phyloP scores from a whole-genome alignment of 192 early-diverging fungal species.

The Coemansia sp. region DNA sequence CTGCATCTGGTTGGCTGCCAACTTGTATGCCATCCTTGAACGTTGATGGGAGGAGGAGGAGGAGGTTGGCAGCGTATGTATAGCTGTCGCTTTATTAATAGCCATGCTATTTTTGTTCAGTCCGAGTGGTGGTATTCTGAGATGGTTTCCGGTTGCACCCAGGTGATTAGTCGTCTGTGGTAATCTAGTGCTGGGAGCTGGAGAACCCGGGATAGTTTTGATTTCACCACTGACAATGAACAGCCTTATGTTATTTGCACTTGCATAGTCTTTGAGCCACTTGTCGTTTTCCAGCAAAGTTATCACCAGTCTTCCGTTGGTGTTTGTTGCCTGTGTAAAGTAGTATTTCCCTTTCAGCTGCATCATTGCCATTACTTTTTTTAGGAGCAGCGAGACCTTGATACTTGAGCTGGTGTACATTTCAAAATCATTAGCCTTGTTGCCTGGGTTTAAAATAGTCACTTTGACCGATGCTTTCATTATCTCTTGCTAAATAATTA shows the following conservation, averaged over 20 bases:
- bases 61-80: no score
- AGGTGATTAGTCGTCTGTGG: not conserved
- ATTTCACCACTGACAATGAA: not conserved
- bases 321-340: not conserved
- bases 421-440: constrained; percentile 6
- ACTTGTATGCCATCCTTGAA: not conserved
- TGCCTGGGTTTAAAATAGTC: not conserved
- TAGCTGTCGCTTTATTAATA: not conserved
- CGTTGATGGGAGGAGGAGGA: not conserved
- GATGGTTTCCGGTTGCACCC: not conserved
- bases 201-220: not conserved
- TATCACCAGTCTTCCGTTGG: not conserved
- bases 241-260: not conserved
- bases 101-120: not conserved
- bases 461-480: constrained; percentile 2
- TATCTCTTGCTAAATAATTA: no score
- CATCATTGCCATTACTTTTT: constrained; percentile 6
- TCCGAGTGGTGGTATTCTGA: not conserved
- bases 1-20: not conserved
- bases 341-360: not conserved
- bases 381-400: not conserved
- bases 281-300: not conserved
- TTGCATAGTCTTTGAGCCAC: not conserved
- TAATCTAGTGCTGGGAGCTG: not conserved
- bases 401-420: not conserved